Evolutionary conservation across 768 basidiomycete genomes (phyloP), one percentile per base, ranked within the genome.

Genomic region (Boletus reticulatus): DNA sequence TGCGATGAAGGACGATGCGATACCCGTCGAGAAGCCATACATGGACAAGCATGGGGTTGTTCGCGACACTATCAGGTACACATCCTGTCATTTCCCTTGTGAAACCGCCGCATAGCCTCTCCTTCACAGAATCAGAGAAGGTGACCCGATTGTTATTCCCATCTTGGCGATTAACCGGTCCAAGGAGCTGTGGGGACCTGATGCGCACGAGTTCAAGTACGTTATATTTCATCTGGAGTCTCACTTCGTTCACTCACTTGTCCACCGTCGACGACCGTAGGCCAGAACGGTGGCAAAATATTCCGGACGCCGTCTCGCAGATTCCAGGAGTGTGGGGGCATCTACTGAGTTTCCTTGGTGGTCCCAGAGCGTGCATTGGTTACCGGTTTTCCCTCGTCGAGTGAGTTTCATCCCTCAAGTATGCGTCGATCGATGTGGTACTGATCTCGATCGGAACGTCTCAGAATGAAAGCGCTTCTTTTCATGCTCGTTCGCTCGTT

Each of bases 251-350:
- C 7, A 22, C 22, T 50, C 29, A 50, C 13, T n/a, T 8, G 12
- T 34, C 13, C 29, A 29, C 48, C 37, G 11, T 7, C 14, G 4
- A 32, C 10, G 4, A 32, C 10, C 55, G 16, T 27, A 88, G 84
- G 60, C 87, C 87, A 2, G 87, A 88, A 59, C 75, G 87, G 4
- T 89, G 87, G 87, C 64, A 75, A 38, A 65, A 72, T 5, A 47
- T 75, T 14, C 84, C 85, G 0, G 76, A 79, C 12, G 73, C 71
- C 0, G 77, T 73, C 2, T 62, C 65, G 1, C 53, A 66, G 0
- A 73, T 88, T 29, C 87, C 87, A 14, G 83, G 85, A 2, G 76
- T 88, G 0, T 87, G 80, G 79, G 76, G 80, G 6, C 78, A 85
- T 61, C 66, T 82, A 49, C 63, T 87, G 36, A 77, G 81, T 0